Base-by-base conservation (phyloP, 1,139 yeast species). In the Suhomyces coccinellae region DNA sequence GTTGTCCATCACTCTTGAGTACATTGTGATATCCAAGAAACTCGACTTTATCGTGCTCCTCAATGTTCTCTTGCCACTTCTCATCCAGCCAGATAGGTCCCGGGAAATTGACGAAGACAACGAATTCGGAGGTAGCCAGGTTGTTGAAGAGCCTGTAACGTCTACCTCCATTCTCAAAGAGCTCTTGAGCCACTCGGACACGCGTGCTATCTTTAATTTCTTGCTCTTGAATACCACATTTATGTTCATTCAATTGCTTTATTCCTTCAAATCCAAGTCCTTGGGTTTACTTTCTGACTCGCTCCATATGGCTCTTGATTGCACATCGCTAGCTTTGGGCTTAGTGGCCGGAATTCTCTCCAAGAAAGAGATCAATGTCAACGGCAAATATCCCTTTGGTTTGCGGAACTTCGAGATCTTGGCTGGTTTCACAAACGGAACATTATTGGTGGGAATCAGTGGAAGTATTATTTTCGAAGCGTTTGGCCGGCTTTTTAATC, bases 361-460 rank as follows among this genome's bases (percentile, higher is more conserved):
- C 38, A 77, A 77, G 45, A 64, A 67, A 27, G 68, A 69, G 12
- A 62, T 69, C 39, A 67, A 73, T 44, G 81, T 91, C 8, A 82
- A 82, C 46, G 77, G 84, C 12, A 75, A 81, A 47, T 93, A 80
- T 58, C 98, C 99, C 0, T 90, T 88, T 67, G 97, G 97, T 0
- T 72, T 91, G 47, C 77, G 83, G 12, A 82, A 89, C 61, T 83
- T 93, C 40, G 99, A 91, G 59, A 89, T 95, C 1, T 73, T 95
- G 47, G 95, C 97, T 0, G 99, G 99, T 0, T 93, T 93, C 57
- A 87, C 98, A 6, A 93, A 93, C 63, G 99, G 97, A 9, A 85
- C 95, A 6, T 66, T 93, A 40, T 71, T 93, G 40, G 68, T 95
- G 27, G 97, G 96, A 2, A 93, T 93, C 38, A 90, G 93, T 26